Evolutionary conservation across 2,329 filamentous ascomycete species (phyloP).

Genomic region (Apiospora kogelbergensis): DNA sequence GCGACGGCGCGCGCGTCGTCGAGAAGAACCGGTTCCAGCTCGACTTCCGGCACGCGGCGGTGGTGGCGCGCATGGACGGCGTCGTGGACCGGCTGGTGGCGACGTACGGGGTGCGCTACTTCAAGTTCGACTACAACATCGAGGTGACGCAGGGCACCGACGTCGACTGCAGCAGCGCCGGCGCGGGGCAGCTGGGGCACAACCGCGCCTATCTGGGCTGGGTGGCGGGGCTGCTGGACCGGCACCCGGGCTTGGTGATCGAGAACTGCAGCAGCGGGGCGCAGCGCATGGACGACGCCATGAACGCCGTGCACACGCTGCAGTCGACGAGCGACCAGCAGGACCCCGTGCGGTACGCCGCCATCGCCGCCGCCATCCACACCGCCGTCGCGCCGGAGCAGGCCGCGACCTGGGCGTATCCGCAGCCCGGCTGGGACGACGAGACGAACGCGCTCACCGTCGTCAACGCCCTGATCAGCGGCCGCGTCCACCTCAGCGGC

Average conservation of each 20-base stretch:
- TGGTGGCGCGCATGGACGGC: not conserved
- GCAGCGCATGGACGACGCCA: not conserved
- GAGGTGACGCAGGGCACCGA: not conserved
- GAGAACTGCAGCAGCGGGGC: not conserved
- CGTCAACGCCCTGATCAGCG: not conserved
- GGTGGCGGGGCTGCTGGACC: not conserved
- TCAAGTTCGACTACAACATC: constrained; percentile 5
- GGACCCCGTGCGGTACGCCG: not conserved
- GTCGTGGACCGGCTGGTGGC: not conserved
- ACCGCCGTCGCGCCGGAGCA: not conserved
- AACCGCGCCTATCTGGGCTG: not conserved
- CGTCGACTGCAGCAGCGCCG: not conserved
- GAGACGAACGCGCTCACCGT: not conserved
- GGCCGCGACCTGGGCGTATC: not conserved
- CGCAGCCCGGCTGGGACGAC: not conserved
- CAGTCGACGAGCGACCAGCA: not conserved
- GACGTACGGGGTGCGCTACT: not conserved
- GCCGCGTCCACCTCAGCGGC: not conserved
- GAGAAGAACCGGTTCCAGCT: not conserved
- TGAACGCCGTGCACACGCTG: not conserved
- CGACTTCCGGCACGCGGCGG: not conserved
- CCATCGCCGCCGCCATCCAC: not conserved
- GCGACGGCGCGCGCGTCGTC: not conserved
- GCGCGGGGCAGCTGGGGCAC: not conserved
- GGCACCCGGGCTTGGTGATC: not conserved